Base-by-base conservation (phyloP, 2,329 filamentous ascomycete genomes). In the Tolypocladium inflatum region DNA sequence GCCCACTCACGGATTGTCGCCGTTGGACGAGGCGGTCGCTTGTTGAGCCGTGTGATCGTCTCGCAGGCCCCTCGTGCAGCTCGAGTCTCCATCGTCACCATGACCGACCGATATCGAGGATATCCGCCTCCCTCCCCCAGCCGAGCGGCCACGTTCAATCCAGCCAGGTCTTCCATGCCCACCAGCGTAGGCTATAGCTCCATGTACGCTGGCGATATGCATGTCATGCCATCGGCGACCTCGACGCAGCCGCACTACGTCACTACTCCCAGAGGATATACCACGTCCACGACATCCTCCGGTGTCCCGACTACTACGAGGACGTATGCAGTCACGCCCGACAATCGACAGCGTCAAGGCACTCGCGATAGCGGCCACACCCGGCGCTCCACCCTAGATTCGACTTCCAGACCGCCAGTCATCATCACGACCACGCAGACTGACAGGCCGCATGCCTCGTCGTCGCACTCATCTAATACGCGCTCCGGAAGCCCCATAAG, bases 251-350 rank as follows among this genome's bases (percentile, higher is more conserved):
- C 71, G 59, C 69, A 66, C 59, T 71, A 74, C 55, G 67, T 60
- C 39, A 64, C 70, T 35, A 66, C 70, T 17, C 71, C 73, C 15
- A 63, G 71, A 60, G 68, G 65, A 58, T 73, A 73, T 55, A 67
- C 67, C 37, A 68, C 68, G 37, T 65, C 71, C 26, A 66, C 66
- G 57, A 68, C 73, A 66, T 63, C 72, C 55, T 67, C 68, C 58
- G 71, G 64, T 57, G 66, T 67, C 55, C 71, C 72, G 30, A 73
- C 80, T 43, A 79, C 76, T 11, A 78, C 80, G 21, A 81, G 80
- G 54, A 80, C 81, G 13, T 86, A 85, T 64, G 79, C 80, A 56
- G 76, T 83, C 57, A 76, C 76, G 58, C 78, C 80, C 54, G 82
- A 86, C 50, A 74, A 78, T 41, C 65, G 79, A 43, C 76, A 80